Evolutionary conservation across 1,284 basidiomycete species (phyloP), one percentile per base, ranked within the genome.

Genomic region (Phlebopus sp.): DNA sequence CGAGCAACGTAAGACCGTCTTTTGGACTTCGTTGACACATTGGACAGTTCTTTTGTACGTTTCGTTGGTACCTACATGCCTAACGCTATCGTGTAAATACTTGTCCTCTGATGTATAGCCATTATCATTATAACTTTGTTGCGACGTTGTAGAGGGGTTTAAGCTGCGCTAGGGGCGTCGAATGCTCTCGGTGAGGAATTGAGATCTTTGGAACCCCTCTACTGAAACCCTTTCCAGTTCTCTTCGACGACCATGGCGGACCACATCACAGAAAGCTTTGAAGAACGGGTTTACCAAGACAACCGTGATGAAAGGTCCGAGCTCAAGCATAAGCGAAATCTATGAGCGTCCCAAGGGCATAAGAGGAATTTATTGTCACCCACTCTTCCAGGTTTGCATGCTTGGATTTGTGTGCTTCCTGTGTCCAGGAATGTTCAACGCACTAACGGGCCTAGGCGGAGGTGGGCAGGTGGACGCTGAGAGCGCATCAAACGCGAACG

Each of bases 391-490:
- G 38, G 67, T 69, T 32, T 50, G 58, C 32, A 57, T 75, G 62
- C 62, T 75, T 35, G 72, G 71, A 15, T 64, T 75, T 39, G 66
- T 74, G 18, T 76, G 72, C 49, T 77, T 77, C 59, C 60, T 64
- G 59, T 68, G 66, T 18, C 66, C 62, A 9, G 62, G 62, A 25
- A 64, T 64, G 66, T 64, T 67, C 19, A 64, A 64, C 21, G 62
- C 66, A 9, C 32, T 64, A 8, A 52, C 52, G 23, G 86, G 86
- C 27, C 73, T 90, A 44, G 87, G 86, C 14, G 86, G 74, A 30
- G 86, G 84, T 34, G 86, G 86, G 13, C 82, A 84, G 67, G 61
- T 86, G 40, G 79, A 81, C 55, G 60, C 75, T 17, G 73, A 69
- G 7, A 82, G 77, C 5, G 77, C 76, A 51, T 78, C 83, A 7